phyloP scores from a whole-genome alignment of 2,329 filamentous ascomycete genomes.

The Myriosclerotinia duriaeana region DNA sequence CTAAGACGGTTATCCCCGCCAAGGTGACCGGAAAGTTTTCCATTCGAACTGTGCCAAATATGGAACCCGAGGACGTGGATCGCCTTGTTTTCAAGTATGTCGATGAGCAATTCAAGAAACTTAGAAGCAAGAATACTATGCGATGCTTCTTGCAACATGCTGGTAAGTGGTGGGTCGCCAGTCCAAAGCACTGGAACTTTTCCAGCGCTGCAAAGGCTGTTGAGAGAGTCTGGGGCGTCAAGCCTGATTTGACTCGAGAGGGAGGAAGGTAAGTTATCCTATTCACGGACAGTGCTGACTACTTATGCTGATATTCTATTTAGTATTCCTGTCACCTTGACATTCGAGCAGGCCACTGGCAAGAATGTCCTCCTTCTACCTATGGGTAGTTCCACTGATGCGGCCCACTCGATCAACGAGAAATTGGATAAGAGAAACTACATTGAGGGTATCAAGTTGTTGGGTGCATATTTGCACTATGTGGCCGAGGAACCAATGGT shows the following conservation, averaged over 20 bases:
- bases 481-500: slow-evolving; percentile 80
- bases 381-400: slow-evolving; percentile 96
- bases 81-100: slow-evolving; percentile 80
- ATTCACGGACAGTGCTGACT: slow-evolving; percentile 9
- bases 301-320: slow-evolving; percentile 23
- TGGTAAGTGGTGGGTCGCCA: slow-evolving; percentile 98
- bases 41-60: slow-evolving; percentile 94
- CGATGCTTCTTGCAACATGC: slow-evolving; percentile 81
- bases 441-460: slow-evolving; percentile 93
- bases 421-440: slow-evolving; percentile 97
- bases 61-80: slow-evolving; percentile 91
- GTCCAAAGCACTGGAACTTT: slow-evolving; percentile 99
- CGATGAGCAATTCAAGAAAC: slow-evolving; percentile 78
- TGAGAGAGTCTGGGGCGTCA: slow-evolving; percentile 87
- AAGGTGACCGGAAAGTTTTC: slow-evolving; percentile 99
- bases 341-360: slow-evolving; percentile 94
- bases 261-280: slow-evolving; percentile 71
- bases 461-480: slow-evolving; percentile 94
- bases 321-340: slow-evolving; percentile 94
- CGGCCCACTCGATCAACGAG: slow-evolving; percentile 97
- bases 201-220: slow-evolving; percentile 92
- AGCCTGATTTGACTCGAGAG: slow-evolving; percentile 94
- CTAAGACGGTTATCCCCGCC: slow-evolving; percentile 97
- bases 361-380: slow-evolving; percentile 96
- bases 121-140: slow-evolving; percentile 88